Base-by-base conservation (phyloP, 108 stramenopile genomes). In the Hondaea fermentalgiana region DNA sequence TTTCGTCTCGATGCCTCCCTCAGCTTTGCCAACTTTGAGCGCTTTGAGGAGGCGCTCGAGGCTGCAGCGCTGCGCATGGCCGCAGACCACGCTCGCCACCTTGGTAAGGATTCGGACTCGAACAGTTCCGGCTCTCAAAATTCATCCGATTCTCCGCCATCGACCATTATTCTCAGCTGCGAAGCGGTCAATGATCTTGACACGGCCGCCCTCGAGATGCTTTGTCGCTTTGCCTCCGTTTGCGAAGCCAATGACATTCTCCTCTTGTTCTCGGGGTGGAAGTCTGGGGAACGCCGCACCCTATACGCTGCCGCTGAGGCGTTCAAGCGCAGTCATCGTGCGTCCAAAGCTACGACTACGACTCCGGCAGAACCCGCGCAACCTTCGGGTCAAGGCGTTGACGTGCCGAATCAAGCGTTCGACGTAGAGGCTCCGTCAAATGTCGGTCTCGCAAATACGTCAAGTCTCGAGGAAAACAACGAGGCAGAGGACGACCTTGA, bases 131-230 rank as follows among this genome's bases (percentile, higher is more conserved):
- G 55, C 55, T 57, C 64, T 23, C 3, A 17, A 42, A 10, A 14
- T 3, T 14, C 10, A 69, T 28, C 64, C 64, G 42, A 17, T 17
- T 42, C 25, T 8, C 25, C 17, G 42, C 64, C 25, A 17, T 42
- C 25, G 12, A 69, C 64, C 6, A 12, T 69, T 10, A 69, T 69
- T 53, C 76, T 83, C n/a, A 53, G 76, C 51, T 83, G 76, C 76
- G 76, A 83, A 23, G 76, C 49, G n/a, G 76, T 83, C 76, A 83
- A 83, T 45, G 45, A 83, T 45, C 19, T 83, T 12, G 76, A 83
- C 23, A 25, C 76, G 23, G 76, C 76, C 19, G 76, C 49, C 6
- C 49, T 83, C 6, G 76, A 83, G n/a, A 83, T 83, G 76, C 76
- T 83, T 12, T 83, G 76, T 28, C 45, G 76, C n/a, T 25, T 83